Conservation (phyloP, 768 basidiomycete species). For the Nidularia pulvinata region DNA sequence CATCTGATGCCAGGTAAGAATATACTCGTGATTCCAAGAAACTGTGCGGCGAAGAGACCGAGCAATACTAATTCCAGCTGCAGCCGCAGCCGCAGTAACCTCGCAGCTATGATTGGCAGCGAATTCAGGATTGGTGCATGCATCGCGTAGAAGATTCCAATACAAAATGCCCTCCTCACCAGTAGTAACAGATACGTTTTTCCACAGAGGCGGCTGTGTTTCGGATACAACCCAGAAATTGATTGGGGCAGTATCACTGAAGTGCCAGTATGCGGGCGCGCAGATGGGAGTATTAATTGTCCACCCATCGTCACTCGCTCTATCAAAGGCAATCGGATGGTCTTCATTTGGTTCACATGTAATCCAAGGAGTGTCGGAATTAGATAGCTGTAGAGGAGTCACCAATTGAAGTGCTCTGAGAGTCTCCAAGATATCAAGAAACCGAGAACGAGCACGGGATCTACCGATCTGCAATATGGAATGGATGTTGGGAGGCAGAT, state of each 20-base stretch:
- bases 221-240: conserved; percentile 60
- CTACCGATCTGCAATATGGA: conserved; percentile 56
- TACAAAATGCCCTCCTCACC: conserved; percentile 38
- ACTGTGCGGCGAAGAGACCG: conserved; percentile 55
- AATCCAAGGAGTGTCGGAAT: conserved; percentile 38
- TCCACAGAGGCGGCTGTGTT: conserved; percentile 52
- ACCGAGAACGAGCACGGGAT: conserved; percentile 54
- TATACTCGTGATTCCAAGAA: conserved; percentile 65
- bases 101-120: conserved; percentile 10
- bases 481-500: conserved; percentile 52
- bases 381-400: conserved; percentile 52
- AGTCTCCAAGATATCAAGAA: conserved; percentile 62
- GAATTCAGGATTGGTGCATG: conserved; percentile 36
- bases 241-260: conserved; percentile 54
- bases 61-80: conserved; percentile 25
- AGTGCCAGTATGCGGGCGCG: conserved; percentile 68
- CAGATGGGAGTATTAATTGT: conserved; percentile 36
- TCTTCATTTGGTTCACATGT: conserved; percentile 39
- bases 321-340: conserved; percentile 46
- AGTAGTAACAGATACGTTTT: conserved; percentile 39
- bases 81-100: conserved; percentile 16
- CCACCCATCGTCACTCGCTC: conserved; percentile 40
- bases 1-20: conserved; percentile 66
- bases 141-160: conserved; percentile 58
- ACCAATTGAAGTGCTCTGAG: conserved; percentile 59